Percentiles rank a stretch among this genome's conserved stretches.
Conservation (phyloP, 192 early-diverging fungal genomes). For the Chytriomyces sp. region DNA sequence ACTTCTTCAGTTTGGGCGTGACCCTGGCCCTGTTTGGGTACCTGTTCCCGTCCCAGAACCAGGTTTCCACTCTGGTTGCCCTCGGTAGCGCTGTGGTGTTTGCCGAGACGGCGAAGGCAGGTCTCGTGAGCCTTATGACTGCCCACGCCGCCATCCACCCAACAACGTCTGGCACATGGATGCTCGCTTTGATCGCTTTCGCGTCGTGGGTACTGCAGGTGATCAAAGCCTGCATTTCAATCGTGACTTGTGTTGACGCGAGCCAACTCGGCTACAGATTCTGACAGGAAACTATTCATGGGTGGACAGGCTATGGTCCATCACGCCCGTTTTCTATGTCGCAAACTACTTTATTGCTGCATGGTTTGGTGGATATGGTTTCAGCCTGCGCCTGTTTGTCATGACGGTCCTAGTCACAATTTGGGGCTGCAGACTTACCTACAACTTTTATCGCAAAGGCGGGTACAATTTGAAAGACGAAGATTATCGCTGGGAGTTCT, state of each 20-base stretch:
- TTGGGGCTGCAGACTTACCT: slow-evolving; percentile 78
- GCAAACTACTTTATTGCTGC: slow-evolving; percentile 52
- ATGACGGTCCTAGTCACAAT: slow-evolving; percentile 52
- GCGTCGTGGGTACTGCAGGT: slow-evolving; percentile 14
- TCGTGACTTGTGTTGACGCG: too few relatives aligned
- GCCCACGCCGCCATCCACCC: slow-evolving; percentile 9
- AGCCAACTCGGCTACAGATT: too few relatives aligned
- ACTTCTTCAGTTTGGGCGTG: not conserved
- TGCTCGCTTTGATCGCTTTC: not conserved
- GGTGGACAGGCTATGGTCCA: slow-evolving; percentile 80
- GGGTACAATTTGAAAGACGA: slow-evolving; percentile 30
- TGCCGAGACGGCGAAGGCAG: not conserved
- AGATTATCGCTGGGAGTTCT: slow-evolving; percentile 71
- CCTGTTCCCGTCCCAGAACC: not conserved
- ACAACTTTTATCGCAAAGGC: slow-evolving; percentile 72
- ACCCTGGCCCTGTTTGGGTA: not conserved
- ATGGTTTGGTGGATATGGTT: slow-evolving; percentile 18
- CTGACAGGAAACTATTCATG: slow-evolving; percentile 22
- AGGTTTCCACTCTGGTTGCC: not conserved
- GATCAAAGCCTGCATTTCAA: too few relatives aligned
- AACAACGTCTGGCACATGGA: not conserved
- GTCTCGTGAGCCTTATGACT: not conserved
- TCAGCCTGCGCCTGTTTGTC: slow-evolving; percentile 43
- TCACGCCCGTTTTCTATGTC: slow-evolving; percentile 65
- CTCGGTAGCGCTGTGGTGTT: not conserved